Evolutionary conservation across 441 rosid genomes (phyloP), one percentile per base, ranked within the genome.

Genomic region (Euphorbia corollata): DNA sequence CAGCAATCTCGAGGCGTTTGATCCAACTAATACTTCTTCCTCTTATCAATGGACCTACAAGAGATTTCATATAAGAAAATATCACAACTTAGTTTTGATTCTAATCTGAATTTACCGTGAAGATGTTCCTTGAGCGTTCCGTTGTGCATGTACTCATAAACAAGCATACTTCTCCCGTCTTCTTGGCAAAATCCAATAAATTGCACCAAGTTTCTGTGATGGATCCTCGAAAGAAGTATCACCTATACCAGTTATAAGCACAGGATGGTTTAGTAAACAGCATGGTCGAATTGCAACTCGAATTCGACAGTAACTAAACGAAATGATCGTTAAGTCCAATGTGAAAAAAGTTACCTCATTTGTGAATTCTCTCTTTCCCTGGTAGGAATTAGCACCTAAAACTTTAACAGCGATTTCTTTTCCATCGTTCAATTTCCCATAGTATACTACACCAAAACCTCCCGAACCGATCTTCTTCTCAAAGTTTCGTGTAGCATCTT

Each of bases 121-220:
- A 94, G 92, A 81, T 87, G 99, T 81, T 94, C 98, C 78, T 91
- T 94, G 73, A 94, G 88, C 27, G 99, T 91, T 74, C 99, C 99
- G 12, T 81, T 86, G 75, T 89, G 96, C 99, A 94, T 89, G 82
- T 81, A 94, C 84, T 94, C 99, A 6, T 94, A 94, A 55, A 89
- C 85, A 62, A 94, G 98, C 82, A 94, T 78, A 61, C 84, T 86
- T 80, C 72, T 87, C 61, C 86, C 98, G 0, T 84, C 86, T 75
- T 94, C 99, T 88, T 91, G 99, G 78, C 98, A 94, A 79, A 83
- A 94, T 10, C 99, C 99, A 67, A 86, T 90, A 85, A 94, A 94
- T 82, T 94, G 97, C 55, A 94, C 96, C 45, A 94, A 81, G 81
- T 91, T 94, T 68, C 98, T 81, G 68, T 94, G 99, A 84, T 94